Evolutionary conservation across 2,329 filamentous ascomycete species (phyloP).

Genomic region (Dactylonectria estremocensis): DNA sequence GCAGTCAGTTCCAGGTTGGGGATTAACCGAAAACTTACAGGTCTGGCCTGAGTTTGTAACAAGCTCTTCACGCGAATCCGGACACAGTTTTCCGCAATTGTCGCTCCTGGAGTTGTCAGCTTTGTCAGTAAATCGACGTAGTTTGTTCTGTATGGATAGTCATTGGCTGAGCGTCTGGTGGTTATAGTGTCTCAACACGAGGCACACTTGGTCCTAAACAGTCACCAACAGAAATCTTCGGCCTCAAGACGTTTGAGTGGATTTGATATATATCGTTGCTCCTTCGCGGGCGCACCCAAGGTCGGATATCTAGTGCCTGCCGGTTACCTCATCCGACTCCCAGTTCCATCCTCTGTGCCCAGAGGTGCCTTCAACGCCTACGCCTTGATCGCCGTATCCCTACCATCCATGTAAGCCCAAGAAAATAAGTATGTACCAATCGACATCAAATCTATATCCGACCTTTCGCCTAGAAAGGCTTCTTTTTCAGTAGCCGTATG

Average conservation of each 20-base stretch:
- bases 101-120: no score
- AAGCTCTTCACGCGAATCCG: not conserved
- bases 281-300: slow-evolving; percentile 28
- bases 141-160: not conserved
- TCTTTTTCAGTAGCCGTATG: slow-evolving; percentile 59
- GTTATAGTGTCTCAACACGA: not conserved
- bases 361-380: slow-evolving; percentile 31
- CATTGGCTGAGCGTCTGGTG: not conserved
- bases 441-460: slow-evolving; percentile 12
- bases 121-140: not conserved
- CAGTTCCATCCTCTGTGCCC: slow-evolving; percentile 29
- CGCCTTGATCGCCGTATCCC: slow-evolving; percentile 21
- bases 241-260: not conserved
- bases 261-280: not conserved
- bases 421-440: slow-evolving; percentile 23
- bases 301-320: slow-evolving; percentile 37
- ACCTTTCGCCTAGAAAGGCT: not conserved
- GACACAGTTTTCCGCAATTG: no score
- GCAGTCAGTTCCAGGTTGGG: no score
- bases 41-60: not conserved
- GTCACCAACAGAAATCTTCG: not conserved
- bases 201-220: not conserved
- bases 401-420: slow-evolving; percentile 23
- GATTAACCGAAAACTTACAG: no score
- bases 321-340: slow-evolving; percentile 17